A percentile compares a stretch with the other conserved stretches of the same genome.
Conservation (phyloP, 768 basidiomycete species). For the Mycena venus region DNA sequence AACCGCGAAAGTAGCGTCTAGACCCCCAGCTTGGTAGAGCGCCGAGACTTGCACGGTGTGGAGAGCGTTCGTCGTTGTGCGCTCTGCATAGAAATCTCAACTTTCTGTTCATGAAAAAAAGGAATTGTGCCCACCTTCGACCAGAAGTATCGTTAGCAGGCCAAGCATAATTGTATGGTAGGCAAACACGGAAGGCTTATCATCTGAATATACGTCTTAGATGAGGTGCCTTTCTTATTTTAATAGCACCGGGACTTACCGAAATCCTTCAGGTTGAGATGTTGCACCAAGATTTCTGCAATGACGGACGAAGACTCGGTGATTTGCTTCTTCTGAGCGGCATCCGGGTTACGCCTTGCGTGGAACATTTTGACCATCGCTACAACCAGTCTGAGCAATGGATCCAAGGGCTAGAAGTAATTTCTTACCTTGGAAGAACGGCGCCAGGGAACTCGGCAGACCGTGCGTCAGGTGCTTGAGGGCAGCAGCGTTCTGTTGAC, state of each 20-base stretch:
- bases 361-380: conserved; percentile 92
- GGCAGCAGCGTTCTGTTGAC: conserved; percentile 78
- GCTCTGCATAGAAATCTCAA: conserved; percentile 63
- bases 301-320: conserved; percentile 75
- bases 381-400: conserved; percentile 42
- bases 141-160: conserved; percentile 58
- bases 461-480: conserved; percentile 86
- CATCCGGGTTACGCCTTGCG: conserved; percentile 81
- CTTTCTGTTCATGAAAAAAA: conserved; percentile 21
- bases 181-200: conserved; percentile 52
- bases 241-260: conserved; percentile 63
- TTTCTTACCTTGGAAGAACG: conserved; percentile 87
- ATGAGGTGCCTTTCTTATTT: background rate
- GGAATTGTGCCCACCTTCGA: conserved; percentile 57
- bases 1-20: conserved; percentile 74
- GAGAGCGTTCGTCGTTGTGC: conserved; percentile 77
- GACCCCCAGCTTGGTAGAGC: conserved; percentile 79
- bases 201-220: conserved; percentile 34
- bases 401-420: background rate
- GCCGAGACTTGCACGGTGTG: conserved; percentile 87
- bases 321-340: conserved; percentile 83
- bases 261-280: conserved; percentile 67
- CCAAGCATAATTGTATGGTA: conserved; percentile 65
- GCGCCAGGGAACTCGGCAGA: conserved; percentile 79
- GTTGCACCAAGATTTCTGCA: conserved; percentile 79